Evolutionary conservation across 345 rosid genomes (phyloP), one percentile per base, ranked within the genome.

Genomic region (Lumnitzera racemosa): DNA sequence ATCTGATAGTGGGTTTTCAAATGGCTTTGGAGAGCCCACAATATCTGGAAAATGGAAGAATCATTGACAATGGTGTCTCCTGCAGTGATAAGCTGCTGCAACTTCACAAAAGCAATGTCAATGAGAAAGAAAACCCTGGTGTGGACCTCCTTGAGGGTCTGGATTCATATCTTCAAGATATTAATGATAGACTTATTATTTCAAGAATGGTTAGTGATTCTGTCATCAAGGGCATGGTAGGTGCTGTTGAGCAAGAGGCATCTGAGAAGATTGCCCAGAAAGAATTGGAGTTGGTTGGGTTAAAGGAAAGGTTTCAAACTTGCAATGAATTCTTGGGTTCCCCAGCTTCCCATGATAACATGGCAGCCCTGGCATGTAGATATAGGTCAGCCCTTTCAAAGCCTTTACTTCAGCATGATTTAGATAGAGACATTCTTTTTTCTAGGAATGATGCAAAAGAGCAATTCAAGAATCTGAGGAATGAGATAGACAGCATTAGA

Each of bases 161-260:
- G 5, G 96, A 94, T 64, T 76, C 76, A 1, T 88, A 80, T 59
- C 73, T 62, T 70, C 86, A 90, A 10, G 95, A 80, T 74, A 66
- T 94, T 16, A 66, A 58, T 12, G 83, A 76, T 15, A 62, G 89
- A 14, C 60, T 94, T 57, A 72, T 69, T 11, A 65, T 90, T 76
- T 90, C 96, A 1, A 84, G 96, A 59, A 81, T 80, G 80, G 99
- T 94, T 29, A 84, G 71, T 36, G 86, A 90, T 41, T 84, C 97
- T 2, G 79, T 94, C 59, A 71, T 86, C 23, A 90, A 73, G 77
- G 99, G 90, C 48, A 76, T 81, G 79, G 84, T 84, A 12, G 75
- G 68, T 46, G 95, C 88, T 0, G 69, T 90, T 55, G 81, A 88
- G 66, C 76, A 82, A 16, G 85, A 86, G 55, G 92, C 95, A 52